A percentile compares a stretch with the other conserved stretches of the same genome.
These are phyloP conservation scores for Phalaenopsis equestris DNA, from an alignment of 106 monocot genomes.

Conservation along the genomic window DNA sequence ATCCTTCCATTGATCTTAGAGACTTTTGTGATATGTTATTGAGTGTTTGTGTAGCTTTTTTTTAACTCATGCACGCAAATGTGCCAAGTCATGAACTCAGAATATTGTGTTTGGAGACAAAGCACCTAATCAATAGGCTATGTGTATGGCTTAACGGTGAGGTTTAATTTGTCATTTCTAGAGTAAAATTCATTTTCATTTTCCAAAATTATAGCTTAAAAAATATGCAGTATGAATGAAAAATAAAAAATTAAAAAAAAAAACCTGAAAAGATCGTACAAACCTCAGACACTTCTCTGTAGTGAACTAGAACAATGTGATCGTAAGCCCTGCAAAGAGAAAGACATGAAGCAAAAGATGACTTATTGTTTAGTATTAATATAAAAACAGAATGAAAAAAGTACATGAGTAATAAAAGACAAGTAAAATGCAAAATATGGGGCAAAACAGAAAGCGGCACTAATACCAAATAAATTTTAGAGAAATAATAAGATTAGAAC, in stretches of 20 bases:
- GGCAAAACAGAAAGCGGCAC: background rate
- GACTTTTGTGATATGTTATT: too few relatives aligned
- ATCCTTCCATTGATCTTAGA: too few relatives aligned
- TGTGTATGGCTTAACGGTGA: background rate
- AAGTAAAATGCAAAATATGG: background rate
- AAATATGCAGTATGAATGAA: background rate
- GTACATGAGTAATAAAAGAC: background rate
- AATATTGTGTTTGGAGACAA: too few relatives aligned
- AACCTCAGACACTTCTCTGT: conserved; percentile 86
- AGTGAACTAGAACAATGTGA: conserved; percentile 91
- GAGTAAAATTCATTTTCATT: background rate
- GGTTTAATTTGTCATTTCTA: background rate
- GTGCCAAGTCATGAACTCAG: too few relatives aligned
- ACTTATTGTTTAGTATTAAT: background rate
- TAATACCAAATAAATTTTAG: background rate
- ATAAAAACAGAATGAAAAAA: background rate
- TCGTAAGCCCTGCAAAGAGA: conserved; percentile 62
- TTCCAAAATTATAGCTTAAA: background rate
- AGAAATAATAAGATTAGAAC: too few relatives aligned
- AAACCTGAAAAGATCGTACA: conserved; percentile 7
- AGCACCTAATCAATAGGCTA: too few relatives aligned
- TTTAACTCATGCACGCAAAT: too few relatives aligned
- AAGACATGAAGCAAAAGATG: background rate
- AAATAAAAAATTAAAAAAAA: background rate
- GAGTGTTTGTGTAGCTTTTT: background rate